These are phyloP conservation scores for Phlegmacium glaucopus DNA, from an alignment of 768 basidiomycete species.

Conservation along the genomic window DNA sequence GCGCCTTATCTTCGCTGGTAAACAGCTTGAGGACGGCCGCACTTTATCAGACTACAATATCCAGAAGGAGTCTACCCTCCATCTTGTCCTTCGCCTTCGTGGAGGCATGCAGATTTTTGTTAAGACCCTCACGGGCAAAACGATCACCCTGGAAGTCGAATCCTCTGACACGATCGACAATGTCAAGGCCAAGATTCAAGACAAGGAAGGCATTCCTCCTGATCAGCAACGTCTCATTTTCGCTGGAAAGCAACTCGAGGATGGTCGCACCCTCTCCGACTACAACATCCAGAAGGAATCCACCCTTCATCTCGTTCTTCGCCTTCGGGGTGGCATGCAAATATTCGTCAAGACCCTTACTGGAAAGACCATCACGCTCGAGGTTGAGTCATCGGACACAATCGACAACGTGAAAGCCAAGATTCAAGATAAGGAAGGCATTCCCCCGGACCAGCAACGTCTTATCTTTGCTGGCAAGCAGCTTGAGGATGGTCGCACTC, in stretches of 20 bases:
- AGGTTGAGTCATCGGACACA: constrained; percentile 91
- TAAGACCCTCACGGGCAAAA: constrained; percentile 85
- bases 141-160: constrained; percentile 88
- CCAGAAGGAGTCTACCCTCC: constrained; percentile 94
- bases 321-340: constrained; percentile 89
- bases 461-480: constrained; percentile 94
- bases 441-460: constrained; percentile 85
- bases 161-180: constrained; percentile 87
- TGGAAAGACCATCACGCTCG: constrained; percentile 89
- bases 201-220: constrained; percentile 87
- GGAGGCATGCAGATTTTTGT: constrained; percentile 89
- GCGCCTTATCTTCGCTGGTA: constrained; percentile 94
- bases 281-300: constrained; percentile 93
- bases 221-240: constrained; percentile 92
- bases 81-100: constrained; percentile 85
- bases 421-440: constrained; percentile 83
- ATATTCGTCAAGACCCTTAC: constrained; percentile 88
- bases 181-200: constrained; percentile 90
- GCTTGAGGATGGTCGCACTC: constrained; percentile 88
- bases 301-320: constrained; percentile 77
- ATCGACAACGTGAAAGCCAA: constrained; percentile 88
- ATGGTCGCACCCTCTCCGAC: constrained; percentile 86
- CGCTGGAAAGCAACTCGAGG: constrained; percentile 90
- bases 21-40: constrained; percentile 93
- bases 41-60: constrained; percentile 90